A percentile compares a stretch with the other conserved stretches of the same genome.
Evolutionary conservation across 805 yeast species (phyloP).

Genomic region (Sungouiella blattae): DNA sequence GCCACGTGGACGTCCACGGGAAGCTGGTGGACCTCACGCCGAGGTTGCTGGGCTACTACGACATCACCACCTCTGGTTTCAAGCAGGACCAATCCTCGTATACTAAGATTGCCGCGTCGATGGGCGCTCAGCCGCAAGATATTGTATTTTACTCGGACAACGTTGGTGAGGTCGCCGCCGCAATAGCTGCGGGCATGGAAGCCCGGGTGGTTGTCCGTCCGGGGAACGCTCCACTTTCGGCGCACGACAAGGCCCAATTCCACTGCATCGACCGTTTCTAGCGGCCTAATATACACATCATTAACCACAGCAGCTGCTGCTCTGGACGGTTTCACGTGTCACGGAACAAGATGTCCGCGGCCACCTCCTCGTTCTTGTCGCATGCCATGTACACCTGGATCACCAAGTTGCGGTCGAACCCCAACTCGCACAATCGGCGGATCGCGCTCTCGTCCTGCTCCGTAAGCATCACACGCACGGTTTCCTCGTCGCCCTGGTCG

Average conservation of each 20-base stretch:
- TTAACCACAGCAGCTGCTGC: not conserved
- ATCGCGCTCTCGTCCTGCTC: slow-evolving; percentile 89
- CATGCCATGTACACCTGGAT: slow-evolving; percentile 96
- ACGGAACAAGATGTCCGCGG: slow-evolving; percentile 84
- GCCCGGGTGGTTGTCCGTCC: slow-evolving; percentile 63
- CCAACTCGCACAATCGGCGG: slow-evolving; percentile 82
- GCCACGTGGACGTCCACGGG: slow-evolving; percentile 45
- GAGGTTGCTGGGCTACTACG: slow-evolving; percentile 66
- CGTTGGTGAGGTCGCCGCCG: slow-evolving; percentile 73
- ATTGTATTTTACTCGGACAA: slow-evolving; percentile 79
- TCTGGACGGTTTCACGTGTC: slow-evolving; percentile 21
- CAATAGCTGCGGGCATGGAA: slow-evolving; percentile 58
- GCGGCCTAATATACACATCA: not conserved
- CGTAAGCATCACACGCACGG: slow-evolving; percentile 58
- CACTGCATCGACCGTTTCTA: slow-evolving; percentile 6
- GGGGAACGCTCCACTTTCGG: slow-evolving; percentile 59
- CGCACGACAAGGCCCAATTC: slow-evolving; percentile 23
- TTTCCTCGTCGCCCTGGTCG: slow-evolving; percentile 29
- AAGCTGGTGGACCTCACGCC: slow-evolving; percentile 50
- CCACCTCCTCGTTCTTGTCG: slow-evolving; percentile 94
- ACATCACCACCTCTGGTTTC: slow-evolving; percentile 78
- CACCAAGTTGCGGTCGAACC: slow-evolving; percentile 84
- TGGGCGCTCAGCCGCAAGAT: slow-evolving; percentile 29
- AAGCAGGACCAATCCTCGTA: slow-evolving; percentile 62
- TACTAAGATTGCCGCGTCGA: slow-evolving; percentile 44